Percentiles rank a stretch among this genome's conserved stretches.
Conservation (phyloP, 768 basidiomycete species). For the Phaffia australis region DNA sequence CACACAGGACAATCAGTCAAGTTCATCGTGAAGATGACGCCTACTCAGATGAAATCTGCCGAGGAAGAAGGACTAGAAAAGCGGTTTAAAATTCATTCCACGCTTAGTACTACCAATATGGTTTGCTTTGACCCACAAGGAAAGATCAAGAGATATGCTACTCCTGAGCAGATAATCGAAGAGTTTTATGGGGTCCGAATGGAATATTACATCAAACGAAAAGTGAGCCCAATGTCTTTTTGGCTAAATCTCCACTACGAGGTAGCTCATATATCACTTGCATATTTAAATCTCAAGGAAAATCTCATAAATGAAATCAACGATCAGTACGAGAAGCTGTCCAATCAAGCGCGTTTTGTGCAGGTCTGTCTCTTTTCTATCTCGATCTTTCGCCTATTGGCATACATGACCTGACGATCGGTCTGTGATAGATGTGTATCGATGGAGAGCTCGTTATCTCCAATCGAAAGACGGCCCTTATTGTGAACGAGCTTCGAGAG, state of each 20-base stretch:
- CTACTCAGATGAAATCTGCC: constrained; percentile 65
- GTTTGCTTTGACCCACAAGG: constrained; percentile 94
- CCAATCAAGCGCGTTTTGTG: constrained; percentile 92
- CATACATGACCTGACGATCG: too few relatives aligned
- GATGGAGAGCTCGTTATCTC: constrained; percentile 67
- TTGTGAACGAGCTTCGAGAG: constrained; percentile 70
- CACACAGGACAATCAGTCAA: constrained; percentile 86
- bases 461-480: constrained; percentile 77
- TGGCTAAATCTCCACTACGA: neutral
- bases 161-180: constrained; percentile 80
- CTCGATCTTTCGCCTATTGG: too few relatives aligned
- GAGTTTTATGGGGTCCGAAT: constrained; percentile 85
- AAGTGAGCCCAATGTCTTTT: constrained; percentile 45
- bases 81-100: constrained; percentile 76
- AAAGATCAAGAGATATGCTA: constrained; percentile 85
- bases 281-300: constrained; percentile 49
- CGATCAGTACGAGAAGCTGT: constrained; percentile 64
- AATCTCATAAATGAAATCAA: constrained; percentile 72
- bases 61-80: constrained; percentile 80
- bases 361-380: constrained; percentile 36
- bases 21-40: constrained; percentile 69
- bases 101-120: constrained; percentile 90
- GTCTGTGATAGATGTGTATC: constrained; percentile 58
- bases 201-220: constrained; percentile 88
- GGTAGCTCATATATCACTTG: neutral